Evolutionary conservation across 2,329 filamentous ascomycete genomes (phyloP).

Genomic region (Trichoderma citrinoviride): DNA sequence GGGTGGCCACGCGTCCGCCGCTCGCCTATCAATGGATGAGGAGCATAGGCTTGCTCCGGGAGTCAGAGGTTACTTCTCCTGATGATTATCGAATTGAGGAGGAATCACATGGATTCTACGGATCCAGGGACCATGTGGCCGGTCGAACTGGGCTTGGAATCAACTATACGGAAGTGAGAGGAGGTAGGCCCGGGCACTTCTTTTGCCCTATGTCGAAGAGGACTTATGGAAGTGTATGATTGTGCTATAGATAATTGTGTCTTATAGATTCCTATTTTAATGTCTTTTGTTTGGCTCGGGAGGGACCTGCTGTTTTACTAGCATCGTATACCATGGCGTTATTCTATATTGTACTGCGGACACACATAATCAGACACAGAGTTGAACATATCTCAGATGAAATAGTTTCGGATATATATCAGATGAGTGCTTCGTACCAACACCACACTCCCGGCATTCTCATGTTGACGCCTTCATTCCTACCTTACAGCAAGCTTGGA

Average conservation of each 20-base stretch:
- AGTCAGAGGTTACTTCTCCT: constrained; percentile 9
- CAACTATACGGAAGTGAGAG: not conserved
- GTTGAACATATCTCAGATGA: too few relatives aligned
- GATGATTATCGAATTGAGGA: constrained; percentile 36
- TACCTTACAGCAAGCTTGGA: too few relatives aligned
- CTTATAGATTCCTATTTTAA: too few relatives aligned
- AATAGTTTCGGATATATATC: too few relatives aligned
- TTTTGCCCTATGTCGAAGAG: not conserved
- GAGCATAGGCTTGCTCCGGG: constrained; percentile 27
- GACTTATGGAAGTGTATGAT: not conserved
- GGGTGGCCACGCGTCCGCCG: constrained; percentile 26
- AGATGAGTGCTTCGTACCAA: too few relatives aligned
- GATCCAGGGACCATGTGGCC: constrained; percentile 38
- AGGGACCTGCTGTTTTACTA: too few relatives aligned
- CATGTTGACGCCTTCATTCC: too few relatives aligned
- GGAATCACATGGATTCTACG: constrained; percentile 50
- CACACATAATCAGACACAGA: too few relatives aligned
- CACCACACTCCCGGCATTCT: too few relatives aligned
- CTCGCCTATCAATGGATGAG: constrained; percentile 30
- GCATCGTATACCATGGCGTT: too few relatives aligned
- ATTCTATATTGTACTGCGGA: too few relatives aligned
- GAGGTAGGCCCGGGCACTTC: not conserved
- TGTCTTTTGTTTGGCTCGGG: too few relatives aligned
- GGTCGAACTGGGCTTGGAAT: constrained; percentile 29
- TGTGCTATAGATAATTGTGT: not conserved